Evolutionary conservation across 1,284 basidiomycete genomes (phyloP), one percentile per base, ranked within the genome.

Genomic region (Wolfiporia cocos): DNA sequence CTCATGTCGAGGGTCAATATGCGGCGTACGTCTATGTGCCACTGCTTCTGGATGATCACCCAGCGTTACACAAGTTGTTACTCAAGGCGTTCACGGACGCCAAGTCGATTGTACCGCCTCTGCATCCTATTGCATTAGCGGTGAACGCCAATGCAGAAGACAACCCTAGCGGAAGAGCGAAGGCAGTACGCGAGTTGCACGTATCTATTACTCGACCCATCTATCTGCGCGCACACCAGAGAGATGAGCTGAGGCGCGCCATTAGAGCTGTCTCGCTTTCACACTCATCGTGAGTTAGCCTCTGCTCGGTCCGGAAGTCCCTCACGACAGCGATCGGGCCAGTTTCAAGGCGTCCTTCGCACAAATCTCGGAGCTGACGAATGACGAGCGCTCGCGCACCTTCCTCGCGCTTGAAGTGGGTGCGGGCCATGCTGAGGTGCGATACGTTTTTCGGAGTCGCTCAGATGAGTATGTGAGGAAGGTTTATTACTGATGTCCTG

Each of bases 1-100:
- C 87, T 1, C 85, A 90, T 54, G 74, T 87, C 9, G 84, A 89
- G 21, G 90, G 89, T 0, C 86, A 90, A 58, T 91, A 76, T 57
- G 77, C 81, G 1, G 70, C 81, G 12, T 78, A 90, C 63, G 72
- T 91, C 43, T 92, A 85, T 57, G 68, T 88, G 9, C 74, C 81
- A 2, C 54, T 89, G 40, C 47, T 58, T 18, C 43, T 86, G 21
- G 59, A 66, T 12, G 62, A 50, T 30, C 58, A 54, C 23, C 67
- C 73, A 12, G 49, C 63, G 15, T 59, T 85, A 37, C 61, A 64
- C 46, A 59, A 62, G 22, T 49, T 83, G n/a, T 47, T 89, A 15
- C 53, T 64, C 43, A 66, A 72, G 17, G 71, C 71, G 0, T 51
- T 82, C n/a, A 40, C 49, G 2, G 54, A 65, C 15, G 74, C 78